Evolutionary conservation across 2,329 filamentous ascomycete species (phyloP), one percentile per base, ranked within the genome.

Genomic region (Ceratocystis cubensis): DNA sequence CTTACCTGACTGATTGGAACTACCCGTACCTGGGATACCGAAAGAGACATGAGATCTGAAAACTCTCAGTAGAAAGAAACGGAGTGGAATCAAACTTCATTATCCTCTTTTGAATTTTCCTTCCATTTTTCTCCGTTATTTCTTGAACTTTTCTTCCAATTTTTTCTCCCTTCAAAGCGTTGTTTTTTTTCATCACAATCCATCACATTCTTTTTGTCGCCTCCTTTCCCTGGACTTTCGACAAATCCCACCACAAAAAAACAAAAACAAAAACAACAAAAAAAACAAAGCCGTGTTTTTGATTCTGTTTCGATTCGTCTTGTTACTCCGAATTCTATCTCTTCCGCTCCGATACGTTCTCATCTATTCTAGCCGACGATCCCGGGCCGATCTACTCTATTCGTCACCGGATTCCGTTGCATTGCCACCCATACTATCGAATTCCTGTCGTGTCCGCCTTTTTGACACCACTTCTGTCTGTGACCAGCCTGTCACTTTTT

Each of bases 21-120:
- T 62, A 46, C 15, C 66, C 66, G 37, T 48, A 59, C 37, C 59
- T 50, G 66, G 63, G 59, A 65, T 45, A 17, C 59, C 63, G 66
- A 67, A 62, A 50, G 53, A 67, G 66, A 67, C 56, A 67, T 67
- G 66, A 63, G 63, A 67, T 65, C 66, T 65, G 63, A 25, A 25
- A 65, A 45, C 57, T 65, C 66, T 41, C 37, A 41, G 37, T 33
- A 57, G 65, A 65, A 65, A 67, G 66, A 65, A 65, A 67, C 65
- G 59, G 63, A 67, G 66, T 63, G 45, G 57, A 67, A 65, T 67
- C 44, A 67, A 41, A 57, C 15, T 59, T 67, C 66, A 41, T 41
- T 13, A 41, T 67, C 59, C 53, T 67, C 15, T 46, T 53, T 46
- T 66, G 20, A 62, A 22, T 56, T 65, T 62, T 25, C 33, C 25